phyloP scores from a whole-genome alignment of 768 basidiomycete species.

The Boletellus ananiceps region DNA sequence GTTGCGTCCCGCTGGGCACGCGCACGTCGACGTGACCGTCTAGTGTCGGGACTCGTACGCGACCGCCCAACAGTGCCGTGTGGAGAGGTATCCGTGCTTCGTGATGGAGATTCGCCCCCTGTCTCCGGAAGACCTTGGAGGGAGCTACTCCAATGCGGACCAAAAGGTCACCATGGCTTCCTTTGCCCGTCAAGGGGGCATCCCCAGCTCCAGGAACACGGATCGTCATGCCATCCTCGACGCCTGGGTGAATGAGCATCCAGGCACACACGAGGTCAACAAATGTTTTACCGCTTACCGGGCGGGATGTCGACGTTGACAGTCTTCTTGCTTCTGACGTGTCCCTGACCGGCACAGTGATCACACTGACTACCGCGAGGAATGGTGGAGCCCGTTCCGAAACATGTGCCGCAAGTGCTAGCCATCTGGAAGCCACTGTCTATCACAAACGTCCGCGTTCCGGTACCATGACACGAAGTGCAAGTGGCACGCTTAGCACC shows the following conservation, averaged over 20 bases:
- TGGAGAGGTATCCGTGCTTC: constrained; percentile 88
- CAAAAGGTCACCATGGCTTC: constrained; percentile 77
- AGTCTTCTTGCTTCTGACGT: constrained; percentile 73
- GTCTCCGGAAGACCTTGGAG: constrained; percentile 82
- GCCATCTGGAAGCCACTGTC: constrained; percentile 97
- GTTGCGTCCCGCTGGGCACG: constrained; percentile 89
- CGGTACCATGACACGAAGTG: constrained; percentile 76
- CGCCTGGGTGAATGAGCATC: constrained; percentile 46
- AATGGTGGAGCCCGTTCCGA: constrained; percentile 74
- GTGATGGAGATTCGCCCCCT: constrained; percentile 89
- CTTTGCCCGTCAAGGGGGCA: constrained; percentile 74
- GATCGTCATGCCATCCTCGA: constrained; percentile 93
- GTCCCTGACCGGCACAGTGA: constrained; percentile 81
- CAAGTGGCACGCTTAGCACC: constrained; percentile 83
- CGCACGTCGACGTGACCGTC: constrained; percentile 95
- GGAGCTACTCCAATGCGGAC: constrained; percentile 81
- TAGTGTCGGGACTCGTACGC: constrained; percentile 87
- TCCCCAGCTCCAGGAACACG: constrained; percentile 80
- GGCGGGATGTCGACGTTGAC: constrained; percentile 82
- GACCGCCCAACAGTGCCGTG: constrained; percentile 87
- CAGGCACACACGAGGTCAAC: background rate
- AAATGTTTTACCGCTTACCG: constrained; percentile 45
- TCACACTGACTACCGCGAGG: constrained; percentile 76
- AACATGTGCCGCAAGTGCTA: constrained; percentile 79
- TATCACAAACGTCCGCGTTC: constrained; percentile 84